Base-by-base conservation (phyloP, 208 protist species). In the Vickermania ingenoplastis region DNA sequence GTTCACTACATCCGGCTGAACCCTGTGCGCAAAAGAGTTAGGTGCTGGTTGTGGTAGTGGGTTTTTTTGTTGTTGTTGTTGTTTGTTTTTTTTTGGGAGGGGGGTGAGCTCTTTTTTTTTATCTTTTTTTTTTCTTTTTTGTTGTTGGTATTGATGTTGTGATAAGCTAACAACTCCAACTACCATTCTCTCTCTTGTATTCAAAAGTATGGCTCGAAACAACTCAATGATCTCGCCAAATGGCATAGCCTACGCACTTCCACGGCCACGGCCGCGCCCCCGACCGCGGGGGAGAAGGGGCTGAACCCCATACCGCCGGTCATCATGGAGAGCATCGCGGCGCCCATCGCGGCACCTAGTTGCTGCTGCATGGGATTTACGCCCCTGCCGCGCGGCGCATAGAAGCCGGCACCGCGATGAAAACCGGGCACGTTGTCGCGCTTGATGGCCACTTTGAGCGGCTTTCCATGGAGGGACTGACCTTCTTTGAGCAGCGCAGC, bases 271-370 rank as follows among this genome's bases (percentile, higher is more conserved):
- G 31, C 77, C 77, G 24, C 72, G 61, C 2, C 71, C 67, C 26
- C 61, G 74, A 24, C 69, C 71, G 1, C 73, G 61, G 26, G 57
- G 41, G 59, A 68, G 56, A 84, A 89, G 5, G 88, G 88, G 53
- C 63, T 81, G 68, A 90, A 94, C 26, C 74, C 67, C 62, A 73
- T 50, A 2, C 26, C 71, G 17, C 73, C 77, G 24, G 57, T 77
- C 81, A 94, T 91, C 83, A 94, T 91, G 0, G 73, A 78, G 1
- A 81, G 83, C 75, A 94, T 81, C 82, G 91, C 88, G 4, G 59
- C 65, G 1, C 78, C 79, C 71, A 92, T 63, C 14, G 78, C 83
- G 1, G 82, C 83, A 65, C 87, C 77, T 67, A 83, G 76, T 66
- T 79, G 70, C 57, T 83, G 73, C 73, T 79, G 71, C 26, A 67